Base-by-base conservation (phyloP, 805 yeast genomes). In the Zygosaccharomyces pseudorouxii region DNA sequence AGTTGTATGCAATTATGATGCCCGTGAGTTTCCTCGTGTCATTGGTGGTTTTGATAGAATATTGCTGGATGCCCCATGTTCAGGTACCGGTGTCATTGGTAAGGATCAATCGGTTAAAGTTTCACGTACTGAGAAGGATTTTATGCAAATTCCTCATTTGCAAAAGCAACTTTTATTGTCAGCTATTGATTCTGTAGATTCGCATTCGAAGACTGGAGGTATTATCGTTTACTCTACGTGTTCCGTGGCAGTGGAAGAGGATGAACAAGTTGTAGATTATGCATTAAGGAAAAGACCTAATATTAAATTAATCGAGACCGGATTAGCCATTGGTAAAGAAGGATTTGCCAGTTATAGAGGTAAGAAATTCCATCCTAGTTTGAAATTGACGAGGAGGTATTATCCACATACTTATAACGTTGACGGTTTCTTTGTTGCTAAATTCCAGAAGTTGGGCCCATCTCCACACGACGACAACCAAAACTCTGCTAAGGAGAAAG, bases 31-130 rank as follows among this genome's bases (percentile, higher is more conserved):
- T 67, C 98, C 99, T 43, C 89, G 89, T 68, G 97, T 93, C 31
- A 89, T 93, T 66, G 99, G 99, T 58, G 99, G 99, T 0, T 93
- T 93, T 60, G 98, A 93, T 68, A 81, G 99, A 70, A 82, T 93
- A 35, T 73, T 93, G 55, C 75, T 93, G 58, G 99, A 93, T 76
- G 99, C 99, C 29, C 99, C 99, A 56, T 93, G 99, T 72, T 89
- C 99, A 5, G 99, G 99, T 74, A 92, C 99, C 2, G 99, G 99
- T 72, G 99, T 93, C 58, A 93, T 93, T 64, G 93, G 96, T 52
- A 93, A 93, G 73, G 99, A 93, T 72, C 95, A 89, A 64, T 82
- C 88, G 46, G 98, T 93, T 53, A 93, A 93, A 71, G 84, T 86
- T 11, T 84, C 86, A 54, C 84, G 98, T 75, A 89, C 96, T 18